Evolutionary conservation across 495 filamentous ascomycete species (phyloP).

Genomic region (Penicillium herquei): DNA sequence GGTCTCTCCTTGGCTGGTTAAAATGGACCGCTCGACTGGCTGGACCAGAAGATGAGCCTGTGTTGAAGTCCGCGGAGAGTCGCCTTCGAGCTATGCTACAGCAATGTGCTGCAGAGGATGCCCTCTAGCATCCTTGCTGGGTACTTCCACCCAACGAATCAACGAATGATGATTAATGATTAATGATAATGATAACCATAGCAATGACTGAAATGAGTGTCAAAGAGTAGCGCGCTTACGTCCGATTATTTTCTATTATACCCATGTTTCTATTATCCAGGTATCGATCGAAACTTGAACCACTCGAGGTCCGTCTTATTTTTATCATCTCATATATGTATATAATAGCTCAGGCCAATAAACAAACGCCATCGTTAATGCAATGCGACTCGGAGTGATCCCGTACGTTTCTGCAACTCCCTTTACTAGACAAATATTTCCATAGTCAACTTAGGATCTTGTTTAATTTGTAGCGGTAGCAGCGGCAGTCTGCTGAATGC

Average conservation of each 20-base stretch:
- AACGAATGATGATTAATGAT: slow-evolving; percentile 4
- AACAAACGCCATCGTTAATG: slow-evolving; percentile 10
- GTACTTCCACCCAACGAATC: not conserved
- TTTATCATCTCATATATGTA: not conserved
- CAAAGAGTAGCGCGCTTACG: not conserved
- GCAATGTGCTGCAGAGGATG: slow-evolving; percentile 10
- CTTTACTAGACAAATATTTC: not conserved
- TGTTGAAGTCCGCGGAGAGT: slow-evolving; percentile 36
- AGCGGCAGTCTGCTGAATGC: slow-evolving; percentile 32
- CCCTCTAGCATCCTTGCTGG: not conserved
- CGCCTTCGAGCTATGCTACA: slow-evolving; percentile 40
- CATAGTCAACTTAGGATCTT: not conserved
- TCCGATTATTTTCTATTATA: not conserved
- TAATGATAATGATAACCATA: slow-evolving; percentile 15
- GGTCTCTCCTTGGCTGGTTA: slow-evolving; percentile 40
- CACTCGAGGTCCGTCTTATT: not conserved
- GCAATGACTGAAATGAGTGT: slow-evolving; percentile 5
- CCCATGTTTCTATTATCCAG: not conserved
- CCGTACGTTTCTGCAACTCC: too few species aligned
- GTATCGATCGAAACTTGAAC: not conserved
- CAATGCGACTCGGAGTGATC: slow-evolving; percentile 1
- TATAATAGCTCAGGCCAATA: not conserved
- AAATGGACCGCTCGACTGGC: slow-evolving; percentile 22
- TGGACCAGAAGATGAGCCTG: slow-evolving; percentile 15
- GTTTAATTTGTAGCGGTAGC: not conserved